These are phyloP conservation scores for Chaetothyriales sp. DNA, from an alignment of 2,329 filamentous ascomycete species.

Conservation along the genomic window DNA sequence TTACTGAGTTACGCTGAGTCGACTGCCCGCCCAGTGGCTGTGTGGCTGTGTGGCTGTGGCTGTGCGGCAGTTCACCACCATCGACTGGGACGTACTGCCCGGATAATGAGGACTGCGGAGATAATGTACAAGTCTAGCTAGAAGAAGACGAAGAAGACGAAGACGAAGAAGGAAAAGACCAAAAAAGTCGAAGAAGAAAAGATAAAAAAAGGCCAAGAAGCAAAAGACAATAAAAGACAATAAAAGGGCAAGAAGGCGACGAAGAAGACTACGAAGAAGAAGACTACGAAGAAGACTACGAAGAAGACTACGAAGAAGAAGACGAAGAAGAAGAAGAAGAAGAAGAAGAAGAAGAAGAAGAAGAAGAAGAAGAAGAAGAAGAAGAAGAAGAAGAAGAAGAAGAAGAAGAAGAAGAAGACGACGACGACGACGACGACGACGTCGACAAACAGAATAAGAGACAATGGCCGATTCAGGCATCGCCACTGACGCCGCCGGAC, in stretches of 20 bases:
- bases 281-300: no score
- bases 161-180: not conserved
- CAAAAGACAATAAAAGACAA: not conserved
- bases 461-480: constrained; percentile 5
- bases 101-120: not conserved
- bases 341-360: not conserved
- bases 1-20: no score
- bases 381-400: not conserved
- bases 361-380: not conserved
- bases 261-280: not conserved
- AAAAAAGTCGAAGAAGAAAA: not conserved
- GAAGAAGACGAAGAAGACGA: not conserved
- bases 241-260: not conserved
- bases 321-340: not conserved
- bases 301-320: no score
- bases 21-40: no score
- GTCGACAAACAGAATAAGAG: no score
- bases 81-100: not conserved
- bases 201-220: not conserved
- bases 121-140: not conserved
- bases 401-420: not conserved
- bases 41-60: not conserved
- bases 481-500: constrained; percentile 24
- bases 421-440: not conserved
- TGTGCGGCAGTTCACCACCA: not conserved